phyloP scores from a whole-genome alignment of 1,284 basidiomycete species.

The Irpex sp. region DNA sequence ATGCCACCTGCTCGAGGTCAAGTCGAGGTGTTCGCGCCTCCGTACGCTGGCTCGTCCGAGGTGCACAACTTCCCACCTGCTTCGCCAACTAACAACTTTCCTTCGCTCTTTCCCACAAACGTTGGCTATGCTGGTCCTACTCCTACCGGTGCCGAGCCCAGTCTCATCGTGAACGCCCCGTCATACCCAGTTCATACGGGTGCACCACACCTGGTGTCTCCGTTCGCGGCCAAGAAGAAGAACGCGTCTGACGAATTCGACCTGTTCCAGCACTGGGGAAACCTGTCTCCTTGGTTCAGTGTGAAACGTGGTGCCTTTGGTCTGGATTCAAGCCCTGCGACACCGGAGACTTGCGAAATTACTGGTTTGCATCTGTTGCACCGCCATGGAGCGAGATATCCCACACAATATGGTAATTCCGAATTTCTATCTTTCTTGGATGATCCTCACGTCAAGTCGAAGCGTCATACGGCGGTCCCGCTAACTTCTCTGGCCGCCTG shows the following conservation, averaged over 20 bases:
- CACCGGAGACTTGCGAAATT: conserved; percentile 67
- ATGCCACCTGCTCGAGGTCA: conserved; percentile 7
- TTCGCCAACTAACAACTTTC: conserved; percentile 64
- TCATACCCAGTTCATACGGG: conserved; percentile 71
- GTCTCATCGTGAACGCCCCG: conserved; percentile 74
- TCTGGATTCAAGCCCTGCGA: conserved; percentile 62
- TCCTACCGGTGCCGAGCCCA: conserved; percentile 82
- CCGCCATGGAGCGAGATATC: conserved; percentile 79
- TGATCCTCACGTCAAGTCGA: neutral
- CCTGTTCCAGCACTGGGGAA: conserved; percentile 78
- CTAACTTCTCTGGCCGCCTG: conserved; percentile 55
- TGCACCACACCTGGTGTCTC: conserved; percentile 61
- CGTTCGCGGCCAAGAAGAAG: conserved; percentile 24
- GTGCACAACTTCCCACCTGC: conserved; percentile 68
- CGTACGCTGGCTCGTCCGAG: conserved; percentile 68
- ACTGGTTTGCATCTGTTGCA: conserved; percentile 77
- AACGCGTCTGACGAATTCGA: conserved; percentile 38
- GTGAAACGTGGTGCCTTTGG: conserved; percentile 69
- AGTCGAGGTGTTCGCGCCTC: conserved; percentile 40
- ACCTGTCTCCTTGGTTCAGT: conserved; percentile 83
- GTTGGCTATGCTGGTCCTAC: conserved; percentile 82
- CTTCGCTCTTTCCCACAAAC: conserved; percentile 68
- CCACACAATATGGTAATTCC: conserved; percentile 64
- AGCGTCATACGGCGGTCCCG: conserved; percentile 68
- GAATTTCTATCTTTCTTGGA: neutral